A percentile compares a stretch with the other conserved stretches of the same genome.
These are phyloP conservation scores for Mycena albidolilacea DNA, from an alignment of 768 basidiomycete species.

Conservation along the genomic window DNA sequence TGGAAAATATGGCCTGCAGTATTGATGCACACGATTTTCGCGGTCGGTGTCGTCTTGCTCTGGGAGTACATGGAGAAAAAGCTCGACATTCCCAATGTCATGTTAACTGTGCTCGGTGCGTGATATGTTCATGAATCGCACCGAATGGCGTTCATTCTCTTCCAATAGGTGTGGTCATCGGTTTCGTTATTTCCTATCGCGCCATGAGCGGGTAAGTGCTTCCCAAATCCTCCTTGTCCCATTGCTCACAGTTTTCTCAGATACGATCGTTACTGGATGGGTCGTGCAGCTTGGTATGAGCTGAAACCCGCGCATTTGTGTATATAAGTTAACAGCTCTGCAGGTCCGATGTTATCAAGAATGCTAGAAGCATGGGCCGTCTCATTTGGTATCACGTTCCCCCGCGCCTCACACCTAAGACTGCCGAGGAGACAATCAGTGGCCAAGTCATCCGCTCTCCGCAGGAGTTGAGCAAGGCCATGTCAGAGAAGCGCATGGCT, in stretches of 20 bases:
- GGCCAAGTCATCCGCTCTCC: conserved; percentile 50
- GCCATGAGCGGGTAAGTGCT: conserved; percentile 68
- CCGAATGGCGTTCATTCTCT: background rate
- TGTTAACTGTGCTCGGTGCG: conserved; percentile 74
- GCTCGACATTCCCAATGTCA: conserved; percentile 66
- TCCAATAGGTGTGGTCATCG: conserved; percentile 62
- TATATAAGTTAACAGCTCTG: too few species aligned
- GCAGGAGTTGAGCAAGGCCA: conserved; percentile 64
- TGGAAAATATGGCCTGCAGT: conserved; percentile 81
- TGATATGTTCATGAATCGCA: conserved; percentile 2
- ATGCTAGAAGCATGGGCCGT: conserved; percentile 63
- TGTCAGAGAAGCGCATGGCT: conserved; percentile 74
- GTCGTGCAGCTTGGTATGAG: conserved; percentile 61
- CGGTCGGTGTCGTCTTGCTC: conserved; percentile 51
- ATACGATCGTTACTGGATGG: conserved; percentile 77
- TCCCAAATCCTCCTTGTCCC: background rate
- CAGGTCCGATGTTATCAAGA: conserved; percentile 65
- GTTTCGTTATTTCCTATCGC: conserved; percentile 79
- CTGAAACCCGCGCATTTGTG: too few species aligned
- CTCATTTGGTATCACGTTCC: conserved; percentile 77
- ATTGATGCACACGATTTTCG: conserved; percentile 71
- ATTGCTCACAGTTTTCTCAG: conserved; percentile 45
- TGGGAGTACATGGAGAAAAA: conserved; percentile 47
- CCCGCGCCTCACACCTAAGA: conserved; percentile 59
- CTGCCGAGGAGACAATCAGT: conserved; percentile 52